phyloP scores from a whole-genome alignment of 495 filamentous ascomycete genomes.

The Neurospora sp. region DNA sequence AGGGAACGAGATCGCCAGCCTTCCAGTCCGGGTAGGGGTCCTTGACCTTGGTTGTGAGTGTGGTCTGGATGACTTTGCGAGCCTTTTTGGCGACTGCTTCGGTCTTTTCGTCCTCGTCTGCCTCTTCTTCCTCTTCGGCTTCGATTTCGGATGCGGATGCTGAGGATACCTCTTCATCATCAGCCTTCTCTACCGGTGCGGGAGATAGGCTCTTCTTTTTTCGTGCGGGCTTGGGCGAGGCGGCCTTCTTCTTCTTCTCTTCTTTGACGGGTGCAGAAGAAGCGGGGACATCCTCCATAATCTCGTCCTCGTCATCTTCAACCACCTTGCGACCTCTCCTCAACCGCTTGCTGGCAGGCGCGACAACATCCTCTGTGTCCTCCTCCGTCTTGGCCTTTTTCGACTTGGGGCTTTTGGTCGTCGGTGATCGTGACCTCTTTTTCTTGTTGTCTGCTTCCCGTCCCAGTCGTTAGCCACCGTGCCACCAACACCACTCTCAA shows the following conservation, averaged over 20 bases:
- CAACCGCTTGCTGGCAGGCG: conserved; percentile 43
- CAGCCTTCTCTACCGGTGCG: conserved; percentile 14
- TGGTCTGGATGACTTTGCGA: conserved; percentile 74
- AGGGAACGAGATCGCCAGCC: conserved; percentile 77
- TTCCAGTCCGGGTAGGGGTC: conserved; percentile 95
- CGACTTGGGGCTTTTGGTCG: conserved; percentile 7
- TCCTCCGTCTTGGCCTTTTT: conserved; percentile 22
- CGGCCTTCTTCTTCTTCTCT: conserved; percentile 13
- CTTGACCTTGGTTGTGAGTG: conserved; percentile 50
- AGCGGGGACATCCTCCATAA: conserved; percentile 24
- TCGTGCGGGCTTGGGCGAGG: conserved; percentile 3
- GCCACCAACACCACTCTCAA: no score
- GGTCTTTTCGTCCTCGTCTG: conserved; percentile 61
- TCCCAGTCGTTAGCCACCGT: neutral
- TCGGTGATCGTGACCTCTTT: conserved; percentile 12
- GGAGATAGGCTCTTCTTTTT: conserved; percentile 14
- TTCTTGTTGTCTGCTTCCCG: conserved; percentile 30
- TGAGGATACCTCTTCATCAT: conserved; percentile 36
- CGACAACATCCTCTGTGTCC: conserved; percentile 37
- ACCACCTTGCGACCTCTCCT: conserved; percentile 29
- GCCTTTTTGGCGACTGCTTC: conserved; percentile 66
- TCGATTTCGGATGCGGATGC: conserved; percentile 45
- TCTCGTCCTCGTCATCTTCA: conserved; percentile 34
- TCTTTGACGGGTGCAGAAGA: conserved; percentile 6
- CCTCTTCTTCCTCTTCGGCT: conserved; percentile 42